Percentiles rank a stretch among this genome's conserved stretches.
phyloP scores from a whole-genome alignment of 2,329 filamentous ascomycete species.

The Hypoxylon sp. region DNA sequence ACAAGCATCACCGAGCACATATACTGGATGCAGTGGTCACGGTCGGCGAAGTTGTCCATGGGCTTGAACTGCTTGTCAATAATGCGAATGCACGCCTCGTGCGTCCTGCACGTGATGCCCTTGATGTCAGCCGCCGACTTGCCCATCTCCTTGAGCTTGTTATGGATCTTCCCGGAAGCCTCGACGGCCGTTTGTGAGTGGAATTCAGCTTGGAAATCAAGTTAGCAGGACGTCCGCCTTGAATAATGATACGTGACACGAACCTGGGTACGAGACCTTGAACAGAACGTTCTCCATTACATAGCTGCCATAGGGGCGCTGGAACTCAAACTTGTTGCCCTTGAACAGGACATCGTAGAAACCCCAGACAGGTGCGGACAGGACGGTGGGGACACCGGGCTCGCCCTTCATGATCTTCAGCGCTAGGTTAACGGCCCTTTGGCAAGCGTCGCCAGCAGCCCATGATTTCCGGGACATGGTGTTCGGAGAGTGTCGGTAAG shows the following conservation, averaged over 20 bases:
- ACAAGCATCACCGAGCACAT: constrained; percentile 97
- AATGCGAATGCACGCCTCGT: constrained; percentile 98
- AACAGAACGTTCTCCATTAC: constrained; percentile 99
- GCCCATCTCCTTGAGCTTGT: constrained; percentile 81
- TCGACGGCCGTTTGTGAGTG: constrained; percentile 99
- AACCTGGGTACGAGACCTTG: constrained; percentile 98
- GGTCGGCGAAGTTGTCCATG: constrained; percentile 99
- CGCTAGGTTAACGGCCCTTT: constrained; percentile 89
- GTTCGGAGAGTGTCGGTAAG: constrained; percentile 97
- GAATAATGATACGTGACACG: constrained; percentile 41
- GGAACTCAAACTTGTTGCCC: constrained; percentile 95
- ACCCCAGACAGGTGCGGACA: constrained; percentile 92
- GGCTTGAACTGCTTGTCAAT: constrained; percentile 99
- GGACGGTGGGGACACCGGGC: constrained; percentile 87
- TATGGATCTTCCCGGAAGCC: constrained; percentile 87
- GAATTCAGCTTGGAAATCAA: constrained; percentile 74
- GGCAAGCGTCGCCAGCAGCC: constrained; percentile 97
- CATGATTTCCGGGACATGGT: constrained; percentile 99
- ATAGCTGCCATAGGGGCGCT: constrained; percentile 95
- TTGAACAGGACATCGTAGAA: constrained; percentile 99
- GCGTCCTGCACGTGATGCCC: constrained; percentile 89
- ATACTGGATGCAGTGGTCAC: constrained; percentile 99
- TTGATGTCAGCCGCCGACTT: constrained; percentile 96
- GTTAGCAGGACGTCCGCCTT: background rate
- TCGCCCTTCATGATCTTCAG: constrained; percentile 93